These are phyloP conservation scores for Rubia occidens DNA, from an alignment of 305 asterid genomes.

Conservation along the genomic window DNA sequence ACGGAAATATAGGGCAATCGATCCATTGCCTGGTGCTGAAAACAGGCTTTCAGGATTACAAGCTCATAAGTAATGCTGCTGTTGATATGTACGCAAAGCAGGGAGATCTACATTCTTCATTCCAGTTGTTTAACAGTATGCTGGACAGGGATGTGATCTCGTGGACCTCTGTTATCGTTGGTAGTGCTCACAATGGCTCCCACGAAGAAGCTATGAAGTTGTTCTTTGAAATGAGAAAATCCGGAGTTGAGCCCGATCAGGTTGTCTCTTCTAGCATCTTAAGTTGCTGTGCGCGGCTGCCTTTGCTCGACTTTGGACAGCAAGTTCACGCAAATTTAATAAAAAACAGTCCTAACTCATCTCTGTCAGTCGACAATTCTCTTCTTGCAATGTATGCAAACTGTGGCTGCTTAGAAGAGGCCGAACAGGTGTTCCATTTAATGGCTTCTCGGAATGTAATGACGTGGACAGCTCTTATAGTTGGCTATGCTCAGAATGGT, in stretches of 20 bases:
- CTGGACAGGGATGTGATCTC: constrained; percentile 65
- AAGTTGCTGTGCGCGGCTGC: constrained; percentile 66
- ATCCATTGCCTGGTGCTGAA: constrained; percentile 55
- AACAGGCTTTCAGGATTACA: constrained; percentile 47
- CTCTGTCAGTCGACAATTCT: constrained; percentile 57
- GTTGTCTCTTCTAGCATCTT: constrained; percentile 49
- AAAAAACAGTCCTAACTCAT: constrained; percentile 34
- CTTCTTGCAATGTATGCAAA: constrained; percentile 64
- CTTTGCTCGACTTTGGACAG: constrained; percentile 60
- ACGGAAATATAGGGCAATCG: constrained; percentile 30
- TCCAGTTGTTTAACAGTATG: constrained; percentile 32
- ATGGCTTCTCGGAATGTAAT: constrained; percentile 54
- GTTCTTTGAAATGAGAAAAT: constrained; percentile 46
- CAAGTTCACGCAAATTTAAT: constrained; percentile 54
- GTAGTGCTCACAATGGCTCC: constrained; percentile 50
- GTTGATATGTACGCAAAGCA: constrained; percentile 82
- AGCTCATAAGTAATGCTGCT: constrained; percentile 56
- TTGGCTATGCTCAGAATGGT: constrained; percentile 68
- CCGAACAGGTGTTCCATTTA: constrained; percentile 40
- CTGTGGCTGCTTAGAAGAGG: constrained; percentile 59
- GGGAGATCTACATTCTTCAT: constrained; percentile 35
- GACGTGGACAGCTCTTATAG: constrained; percentile 76
- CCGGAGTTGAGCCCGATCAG: constrained; percentile 42
- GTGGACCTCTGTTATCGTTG: constrained; percentile 78
- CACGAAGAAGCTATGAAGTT: constrained; percentile 55